These are phyloP conservation scores for Mercurialis annua DNA, from an alignment of 345 rosid species.

Conservation along the genomic window DNA sequence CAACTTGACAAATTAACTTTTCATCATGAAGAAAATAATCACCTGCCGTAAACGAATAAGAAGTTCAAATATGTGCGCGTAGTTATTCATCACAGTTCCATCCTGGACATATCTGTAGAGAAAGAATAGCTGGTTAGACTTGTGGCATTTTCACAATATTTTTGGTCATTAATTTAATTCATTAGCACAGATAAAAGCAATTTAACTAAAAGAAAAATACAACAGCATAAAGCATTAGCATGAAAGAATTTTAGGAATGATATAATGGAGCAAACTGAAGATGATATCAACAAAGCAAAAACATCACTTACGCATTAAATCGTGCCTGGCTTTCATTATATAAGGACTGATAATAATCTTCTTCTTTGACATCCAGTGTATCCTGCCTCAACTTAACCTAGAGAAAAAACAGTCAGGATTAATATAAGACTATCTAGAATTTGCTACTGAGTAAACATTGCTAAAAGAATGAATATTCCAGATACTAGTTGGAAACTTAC, in stretches of 20 bases:
- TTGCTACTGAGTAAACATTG: too few species aligned
- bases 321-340: slow-evolving; percentile 84
- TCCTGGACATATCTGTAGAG: slow-evolving; percentile 64
- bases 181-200: too few species aligned
- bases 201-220: background rate
- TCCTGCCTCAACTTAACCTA: slow-evolving; percentile 86
- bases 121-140: background rate
- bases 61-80: slow-evolving; percentile 95
- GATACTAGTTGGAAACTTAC: slow-evolving; percentile 38
- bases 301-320: slow-evolving; percentile 68
- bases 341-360: slow-evolving; percentile 78
- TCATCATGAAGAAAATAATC: slow-evolving; percentile 2
- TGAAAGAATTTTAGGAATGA: slow-evolving; percentile 1
- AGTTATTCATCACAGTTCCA: slow-evolving; percentile 90
- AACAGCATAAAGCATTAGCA: slow-evolving; percentile 3
- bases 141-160: background rate
- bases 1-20: background rate
- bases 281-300: slow-evolving; percentile 19
- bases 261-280: background rate
- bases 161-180: background rate
- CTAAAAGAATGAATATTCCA: slow-evolving; percentile 9
- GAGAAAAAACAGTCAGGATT: slow-evolving; percentile 8
- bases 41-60: slow-evolving; percentile 97
- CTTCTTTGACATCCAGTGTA: slow-evolving; percentile 71
- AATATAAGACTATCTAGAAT: background rate